Conservation (phyloP, 805 yeast genomes). For the Jamesozyma gamospora region DNA sequence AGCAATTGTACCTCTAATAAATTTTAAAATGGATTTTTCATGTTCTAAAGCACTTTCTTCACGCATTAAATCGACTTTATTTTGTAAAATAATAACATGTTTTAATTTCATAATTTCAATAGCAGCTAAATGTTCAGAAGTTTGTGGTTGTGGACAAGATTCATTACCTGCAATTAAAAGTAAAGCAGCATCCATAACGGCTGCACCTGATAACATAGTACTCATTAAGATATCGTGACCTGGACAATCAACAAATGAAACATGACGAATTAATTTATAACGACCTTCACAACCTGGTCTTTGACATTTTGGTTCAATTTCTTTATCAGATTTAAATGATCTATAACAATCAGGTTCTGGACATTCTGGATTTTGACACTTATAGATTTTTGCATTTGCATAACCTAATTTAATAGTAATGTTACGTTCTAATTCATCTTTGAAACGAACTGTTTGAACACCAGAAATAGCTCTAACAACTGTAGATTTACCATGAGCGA, state of each 20-base stretch:
- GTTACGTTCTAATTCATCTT: slow-evolving; percentile 97
- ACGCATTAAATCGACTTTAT: slow-evolving; percentile 97
- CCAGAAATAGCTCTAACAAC: slow-evolving; percentile 96
- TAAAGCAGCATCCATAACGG: slow-evolving; percentile 99
- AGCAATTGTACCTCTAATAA: slow-evolving; percentile 95
- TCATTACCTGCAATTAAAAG: slow-evolving; percentile 96
- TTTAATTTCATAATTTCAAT: slow-evolving; percentile 97
- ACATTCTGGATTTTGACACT: slow-evolving; percentile 74
- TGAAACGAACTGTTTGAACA: slow-evolving; percentile 97
- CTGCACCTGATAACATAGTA: slow-evolving; percentile 99
- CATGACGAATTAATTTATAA: slow-evolving; percentile 87
- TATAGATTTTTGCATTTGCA: slow-evolving; percentile 97
- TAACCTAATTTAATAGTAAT: slow-evolving; percentile 97
- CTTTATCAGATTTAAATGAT: slow-evolving; percentile 90
- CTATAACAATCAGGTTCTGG: slow-evolving; percentile 93
- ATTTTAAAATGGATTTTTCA: slow-evolving; percentile 81
- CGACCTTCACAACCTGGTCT: slow-evolving; percentile 84
- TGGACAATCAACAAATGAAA: slow-evolving; percentile 98
- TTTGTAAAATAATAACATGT: slow-evolving; percentile 91
- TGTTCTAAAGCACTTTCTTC: slow-evolving; percentile 95
- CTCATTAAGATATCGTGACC: slow-evolving; percentile 99
- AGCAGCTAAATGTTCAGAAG: slow-evolving; percentile 98
- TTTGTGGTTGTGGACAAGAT: slow-evolving; percentile 99
- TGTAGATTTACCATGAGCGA: slow-evolving; percentile 90
- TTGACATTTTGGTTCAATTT: slow-evolving; percentile 85